phyloP scores from a whole-genome alignment of 1,139 yeast genomes.

The Kluyveromyces marxianus region DNA sequence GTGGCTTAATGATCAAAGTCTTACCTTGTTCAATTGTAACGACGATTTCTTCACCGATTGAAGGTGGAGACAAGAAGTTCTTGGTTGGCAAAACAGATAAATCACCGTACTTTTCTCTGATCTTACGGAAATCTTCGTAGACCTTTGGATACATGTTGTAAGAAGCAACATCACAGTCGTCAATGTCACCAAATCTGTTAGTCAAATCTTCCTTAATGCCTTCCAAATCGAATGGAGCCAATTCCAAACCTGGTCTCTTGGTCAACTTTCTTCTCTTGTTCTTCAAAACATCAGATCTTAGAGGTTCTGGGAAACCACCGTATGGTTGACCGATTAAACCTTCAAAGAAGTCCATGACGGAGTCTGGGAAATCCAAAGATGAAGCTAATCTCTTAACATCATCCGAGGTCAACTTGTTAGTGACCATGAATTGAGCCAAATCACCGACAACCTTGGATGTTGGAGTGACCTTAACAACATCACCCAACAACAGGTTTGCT shows the following conservation, averaged over 20 bases:
- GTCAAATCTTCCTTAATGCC: slow-evolving; percentile 64
- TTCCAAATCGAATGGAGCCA: slow-evolving; percentile 74
- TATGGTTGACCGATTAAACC: slow-evolving; percentile 99
- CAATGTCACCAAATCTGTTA: slow-evolving; percentile 53
- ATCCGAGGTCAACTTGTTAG: slow-evolving; percentile 77
- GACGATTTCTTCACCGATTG: slow-evolving; percentile 77
- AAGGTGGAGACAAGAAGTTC: slow-evolving; percentile 79
- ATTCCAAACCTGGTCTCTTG: slow-evolving; percentile 82
- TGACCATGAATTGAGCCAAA: slow-evolving; percentile 97
- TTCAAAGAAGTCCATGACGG: slow-evolving; percentile 95
- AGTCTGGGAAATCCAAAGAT: slow-evolving; percentile 95
- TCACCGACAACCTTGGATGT: slow-evolving; percentile 99
- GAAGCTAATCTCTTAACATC: slow-evolving; percentile 84
- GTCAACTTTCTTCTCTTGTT: slow-evolving; percentile 87
- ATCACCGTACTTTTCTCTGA: slow-evolving; percentile 78
- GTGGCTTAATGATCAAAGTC: slow-evolving; percentile 79
- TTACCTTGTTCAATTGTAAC: slow-evolving; percentile 95
- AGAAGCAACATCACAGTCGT: slow-evolving; percentile 87
- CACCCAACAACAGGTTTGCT: slow-evolving; percentile 88
- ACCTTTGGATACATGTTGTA: slow-evolving; percentile 98
- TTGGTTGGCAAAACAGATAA: slow-evolving; percentile 89
- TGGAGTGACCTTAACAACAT: slow-evolving; percentile 96
- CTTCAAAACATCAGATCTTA: slow-evolving; percentile 79
- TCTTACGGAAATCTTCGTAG: slow-evolving; percentile 75
- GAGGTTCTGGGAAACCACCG: slow-evolving; percentile 99